Base-by-base conservation (phyloP, 495 filamentous ascomycete species). In the Hypoxylon cercidicola region DNA sequence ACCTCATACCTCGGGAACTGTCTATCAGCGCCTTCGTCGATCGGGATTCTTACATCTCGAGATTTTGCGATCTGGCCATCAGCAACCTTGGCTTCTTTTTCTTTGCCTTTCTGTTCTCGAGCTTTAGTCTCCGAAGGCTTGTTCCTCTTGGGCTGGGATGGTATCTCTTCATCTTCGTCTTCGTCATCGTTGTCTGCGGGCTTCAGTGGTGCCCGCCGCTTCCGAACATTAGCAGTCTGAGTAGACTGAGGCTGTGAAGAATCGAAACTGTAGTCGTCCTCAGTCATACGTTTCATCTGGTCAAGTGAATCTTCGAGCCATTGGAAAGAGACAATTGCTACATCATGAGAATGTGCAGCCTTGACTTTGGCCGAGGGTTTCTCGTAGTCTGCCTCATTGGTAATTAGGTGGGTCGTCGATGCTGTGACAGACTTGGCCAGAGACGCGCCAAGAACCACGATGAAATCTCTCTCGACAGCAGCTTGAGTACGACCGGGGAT, bases 391-490 rank as follows among this genome's bases (percentile, higher is more conserved):
- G 71, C 74, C 13, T 80, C 71, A 0, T 80, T 85, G 0, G 84
- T 81, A 18, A 92, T 60, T 0, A 92, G 71, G 63, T 91, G 88
- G 0, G 88, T 92, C 4, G 82, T 84, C 4, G 76, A 65, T 9
- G 74, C 63, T 7, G 77, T 79, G 16, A 90, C 78, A 0, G 75
- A 60, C 34, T 75, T 77, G 15, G 66, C 74, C 30, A 85, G 79
- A 5, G 65, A 71, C 0, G 79, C 89, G 2, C 87, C 87, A 20
- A 84, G 76, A 0, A 54, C 48, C 18, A 77, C 74, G 23, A 89
- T 78, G 15, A 77, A 73, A 15, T 70, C 67, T 16, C 8, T 30
- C 63, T 81, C 78, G 11, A 85, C 62, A 7, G 63, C 61, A 8
- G 62, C 74, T 64, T 91, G 89, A 12, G 80, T 82, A 15, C 75